Conservation (phyloP, 352 stramenopile genomes). For the Phytophthora kernoviae region DNA sequence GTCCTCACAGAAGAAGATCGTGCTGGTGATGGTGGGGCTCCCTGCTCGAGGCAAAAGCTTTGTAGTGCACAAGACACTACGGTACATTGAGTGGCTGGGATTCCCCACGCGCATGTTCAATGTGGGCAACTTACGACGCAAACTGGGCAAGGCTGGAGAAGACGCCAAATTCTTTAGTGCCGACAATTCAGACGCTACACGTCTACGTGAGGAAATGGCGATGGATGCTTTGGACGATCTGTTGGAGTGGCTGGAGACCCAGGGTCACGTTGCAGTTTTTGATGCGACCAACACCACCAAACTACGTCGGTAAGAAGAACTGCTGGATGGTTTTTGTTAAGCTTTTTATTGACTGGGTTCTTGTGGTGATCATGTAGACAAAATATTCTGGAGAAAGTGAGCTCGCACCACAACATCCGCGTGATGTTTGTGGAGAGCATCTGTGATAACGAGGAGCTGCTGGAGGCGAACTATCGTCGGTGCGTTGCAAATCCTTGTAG, state of each 20-base stretch:
- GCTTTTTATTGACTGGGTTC: background rate
- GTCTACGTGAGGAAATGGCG: constrained; percentile 89
- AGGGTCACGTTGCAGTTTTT: constrained; percentile 94
- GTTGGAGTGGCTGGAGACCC: constrained; percentile 90
- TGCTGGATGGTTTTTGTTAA: background rate
- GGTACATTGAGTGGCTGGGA: constrained; percentile 94
- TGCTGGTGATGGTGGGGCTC: constrained; percentile 95
- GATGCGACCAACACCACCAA: constrained; percentile 97
- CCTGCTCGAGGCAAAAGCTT: constrained; percentile 96
- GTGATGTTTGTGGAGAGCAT: constrained; percentile 96
- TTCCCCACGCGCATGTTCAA: constrained; percentile 95
- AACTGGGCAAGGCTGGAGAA: constrained; percentile 71
- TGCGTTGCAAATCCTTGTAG: constrained; percentile 36
- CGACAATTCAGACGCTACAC: constrained; percentile 83
- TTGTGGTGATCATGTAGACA: constrained; percentile 30
- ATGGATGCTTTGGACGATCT: constrained; percentile 88
- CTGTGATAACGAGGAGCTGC: constrained; percentile 92
- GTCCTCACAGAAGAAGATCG: constrained; percentile 85
- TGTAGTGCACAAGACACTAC: constrained; percentile 92
- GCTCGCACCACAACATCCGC: constrained; percentile 67
- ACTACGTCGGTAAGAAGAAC: constrained; percentile 40
- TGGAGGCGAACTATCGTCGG: constrained; percentile 92
- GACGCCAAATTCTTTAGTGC: constrained; percentile 92
- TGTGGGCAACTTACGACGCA: constrained; percentile 92
- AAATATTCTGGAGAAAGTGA: constrained; percentile 69